phyloP scores from a whole-genome alignment of 139 green algal species.

The Chlamydomonas eustigma region DNA sequence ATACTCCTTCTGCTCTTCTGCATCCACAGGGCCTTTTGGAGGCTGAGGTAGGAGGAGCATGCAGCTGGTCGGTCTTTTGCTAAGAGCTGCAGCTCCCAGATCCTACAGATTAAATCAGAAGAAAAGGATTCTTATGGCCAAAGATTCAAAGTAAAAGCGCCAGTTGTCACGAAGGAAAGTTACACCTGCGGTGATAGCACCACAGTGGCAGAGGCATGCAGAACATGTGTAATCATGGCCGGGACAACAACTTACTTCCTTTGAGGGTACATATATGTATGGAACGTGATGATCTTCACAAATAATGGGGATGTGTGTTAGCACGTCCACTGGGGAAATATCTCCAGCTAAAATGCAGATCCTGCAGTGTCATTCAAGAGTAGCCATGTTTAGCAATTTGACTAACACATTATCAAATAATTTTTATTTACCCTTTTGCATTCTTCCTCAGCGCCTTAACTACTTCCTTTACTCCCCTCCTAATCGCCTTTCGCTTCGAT shows the following conservation, averaged over 20 bases:
- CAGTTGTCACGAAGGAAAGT: no score
- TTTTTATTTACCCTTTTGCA: conserved; percentile 71
- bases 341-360: conserved; percentile 94
- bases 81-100: conserved; percentile 88
- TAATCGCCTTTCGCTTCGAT: conserved; percentile 92
- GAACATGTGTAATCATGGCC: no score
- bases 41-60: conserved; percentile 92
- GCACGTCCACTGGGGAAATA: conserved; percentile 97
- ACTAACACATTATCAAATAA: background rate
- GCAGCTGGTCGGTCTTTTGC: conserved; percentile 95
- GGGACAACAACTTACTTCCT: no score
- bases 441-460: conserved; percentile 95
- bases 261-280: conserved; percentile 96
- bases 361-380: conserved; percentile 37
- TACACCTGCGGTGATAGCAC: no score
- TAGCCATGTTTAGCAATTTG: background rate
- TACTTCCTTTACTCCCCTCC: conserved; percentile 97
- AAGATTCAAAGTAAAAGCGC: no score
- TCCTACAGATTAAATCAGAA: no score
- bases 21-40: conserved; percentile 47
- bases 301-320: conserved; percentile 93
- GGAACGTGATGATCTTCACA: conserved; percentile 92
- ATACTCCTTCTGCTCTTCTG: conserved; percentile 66
- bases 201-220: no score
- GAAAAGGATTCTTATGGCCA: no score